These are phyloP conservation scores for Solidago caesia DNA, from an alignment of 129 eudicot genomes.

Conservation along the genomic window DNA sequence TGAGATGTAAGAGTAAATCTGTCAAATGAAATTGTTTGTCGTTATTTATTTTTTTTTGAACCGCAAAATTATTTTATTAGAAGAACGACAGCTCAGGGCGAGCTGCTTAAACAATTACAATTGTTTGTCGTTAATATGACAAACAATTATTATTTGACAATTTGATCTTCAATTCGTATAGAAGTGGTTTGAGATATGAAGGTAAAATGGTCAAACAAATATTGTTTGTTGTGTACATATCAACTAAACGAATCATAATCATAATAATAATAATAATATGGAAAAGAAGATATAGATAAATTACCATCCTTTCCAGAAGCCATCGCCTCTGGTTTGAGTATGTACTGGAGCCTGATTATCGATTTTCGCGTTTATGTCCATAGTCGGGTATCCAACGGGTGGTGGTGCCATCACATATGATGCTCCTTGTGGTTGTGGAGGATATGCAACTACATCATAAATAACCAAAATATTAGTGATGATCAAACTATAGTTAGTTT, in stretches of 20 bases:
- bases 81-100: too few species aligned
- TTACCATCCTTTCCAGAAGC: constrained; percentile 66
- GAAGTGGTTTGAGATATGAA: too few species aligned
- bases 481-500: background rate
- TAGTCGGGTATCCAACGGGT: constrained; percentile 51
- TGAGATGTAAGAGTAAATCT: too few species aligned
- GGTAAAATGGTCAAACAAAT: too few species aligned
- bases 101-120: too few species aligned
- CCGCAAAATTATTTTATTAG: too few species aligned
- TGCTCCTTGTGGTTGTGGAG: constrained; percentile 31
- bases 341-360: constrained; percentile 18
- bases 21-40: too few species aligned
- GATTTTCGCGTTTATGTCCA: constrained; percentile 19
- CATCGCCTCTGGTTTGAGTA: constrained; percentile 54
- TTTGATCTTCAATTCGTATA: too few species aligned
- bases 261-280: background rate
- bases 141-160: too few species aligned
- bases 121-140: too few species aligned
- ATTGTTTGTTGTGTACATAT: too few species aligned
- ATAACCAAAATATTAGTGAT: background rate
- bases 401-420: constrained; percentile 38
- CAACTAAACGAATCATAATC: background rate
- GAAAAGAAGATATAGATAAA: background rate
- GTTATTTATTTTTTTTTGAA: too few species aligned
- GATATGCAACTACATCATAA: constrained; percentile 40